A percentile compares a stretch with the other conserved stretches of the same genome.
These are phyloP conservation scores for Ceratopteris richardii DNA, from an alignment of 75 land plant species.

Conservation along the genomic window DNA sequence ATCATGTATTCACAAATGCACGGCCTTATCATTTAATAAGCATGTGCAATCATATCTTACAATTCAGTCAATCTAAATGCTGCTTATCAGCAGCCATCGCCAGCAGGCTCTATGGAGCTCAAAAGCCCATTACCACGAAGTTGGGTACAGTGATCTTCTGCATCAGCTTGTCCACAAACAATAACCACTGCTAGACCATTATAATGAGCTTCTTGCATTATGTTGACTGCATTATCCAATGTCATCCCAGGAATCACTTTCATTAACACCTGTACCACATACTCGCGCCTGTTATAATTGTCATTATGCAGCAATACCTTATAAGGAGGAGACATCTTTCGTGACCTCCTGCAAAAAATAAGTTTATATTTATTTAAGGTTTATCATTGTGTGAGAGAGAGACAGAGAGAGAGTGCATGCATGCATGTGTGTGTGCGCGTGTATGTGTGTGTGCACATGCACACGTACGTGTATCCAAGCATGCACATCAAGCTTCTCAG, in stretches of 20 bases:
- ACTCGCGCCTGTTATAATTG: constrained; percentile 76
- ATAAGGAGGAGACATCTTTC: constrained; percentile 71
- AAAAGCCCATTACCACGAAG: constrained; percentile 73
- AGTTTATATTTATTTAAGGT: background rate
- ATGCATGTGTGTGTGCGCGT: background rate
- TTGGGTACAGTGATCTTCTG: constrained; percentile 83
- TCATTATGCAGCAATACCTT: constrained; percentile 87
- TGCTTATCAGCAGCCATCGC: constrained; percentile 49
- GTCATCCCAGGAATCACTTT: constrained; percentile 93
- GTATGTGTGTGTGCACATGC: background rate
- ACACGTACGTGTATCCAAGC: background rate
- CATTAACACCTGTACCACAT: constrained; percentile 92
- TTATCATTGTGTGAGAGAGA: no score
- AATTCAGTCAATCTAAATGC: no score
- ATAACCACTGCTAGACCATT: constrained; percentile 85
- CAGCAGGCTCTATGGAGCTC: constrained; percentile 81
- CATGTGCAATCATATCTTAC: no score
- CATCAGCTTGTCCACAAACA: constrained; percentile 73
- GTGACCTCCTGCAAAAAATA: constrained; percentile 42
- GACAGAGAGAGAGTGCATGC: background rate
- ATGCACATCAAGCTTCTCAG: no score
- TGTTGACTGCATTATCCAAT: constrained; percentile 75
- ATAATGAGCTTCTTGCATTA: constrained; percentile 89
- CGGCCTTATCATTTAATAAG: no score
- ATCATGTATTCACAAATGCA: no score